These are phyloP conservation scores for Halteria grandinella DNA, from an alignment of 73 alveolate species.

Conservation along the genomic window DNA sequence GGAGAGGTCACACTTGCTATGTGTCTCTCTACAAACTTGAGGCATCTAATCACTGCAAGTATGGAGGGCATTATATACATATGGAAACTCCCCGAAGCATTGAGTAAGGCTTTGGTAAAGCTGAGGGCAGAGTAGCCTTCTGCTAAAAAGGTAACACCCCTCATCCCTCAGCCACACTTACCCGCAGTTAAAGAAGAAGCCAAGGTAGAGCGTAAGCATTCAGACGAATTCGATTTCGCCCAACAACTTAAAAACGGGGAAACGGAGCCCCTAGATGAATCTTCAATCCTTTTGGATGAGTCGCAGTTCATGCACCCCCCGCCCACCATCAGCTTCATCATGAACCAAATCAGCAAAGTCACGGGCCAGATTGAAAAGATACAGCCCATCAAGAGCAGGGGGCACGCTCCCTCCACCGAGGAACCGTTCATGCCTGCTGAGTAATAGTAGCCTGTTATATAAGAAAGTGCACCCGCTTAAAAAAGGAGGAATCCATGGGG, in stretches of 20 bases:
- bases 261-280: constrained; percentile 11
- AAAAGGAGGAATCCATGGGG: no score
- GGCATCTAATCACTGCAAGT: constrained; percentile 69
- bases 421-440: no score
- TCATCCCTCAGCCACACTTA: background rate
- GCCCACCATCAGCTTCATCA: constrained; percentile 14
- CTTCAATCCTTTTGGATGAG: no score
- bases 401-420: no score
- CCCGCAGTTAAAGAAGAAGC: background rate
- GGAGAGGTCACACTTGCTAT: constrained; percentile 75
- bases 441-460: no score
- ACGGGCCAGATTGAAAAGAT: constrained; percentile 42
- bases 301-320: no score
- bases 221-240: background rate
- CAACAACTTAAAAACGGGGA: background rate
- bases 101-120: constrained; percentile 35
- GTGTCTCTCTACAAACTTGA: constrained; percentile 74
- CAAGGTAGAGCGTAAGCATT: background rate
- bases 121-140: constrained; percentile 4
- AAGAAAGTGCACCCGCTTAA: no score
- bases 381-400: background rate
- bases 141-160: background rate
- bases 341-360: constrained; percentile 36
- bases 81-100: constrained; percentile 72
- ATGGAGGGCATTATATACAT: constrained; percentile 79